Percentiles rank a stretch among this genome's conserved stretches.
Evolutionary conservation across 495 filamentous ascomycete genomes (phyloP).

Genomic region (Daldinia concentrica): DNA sequence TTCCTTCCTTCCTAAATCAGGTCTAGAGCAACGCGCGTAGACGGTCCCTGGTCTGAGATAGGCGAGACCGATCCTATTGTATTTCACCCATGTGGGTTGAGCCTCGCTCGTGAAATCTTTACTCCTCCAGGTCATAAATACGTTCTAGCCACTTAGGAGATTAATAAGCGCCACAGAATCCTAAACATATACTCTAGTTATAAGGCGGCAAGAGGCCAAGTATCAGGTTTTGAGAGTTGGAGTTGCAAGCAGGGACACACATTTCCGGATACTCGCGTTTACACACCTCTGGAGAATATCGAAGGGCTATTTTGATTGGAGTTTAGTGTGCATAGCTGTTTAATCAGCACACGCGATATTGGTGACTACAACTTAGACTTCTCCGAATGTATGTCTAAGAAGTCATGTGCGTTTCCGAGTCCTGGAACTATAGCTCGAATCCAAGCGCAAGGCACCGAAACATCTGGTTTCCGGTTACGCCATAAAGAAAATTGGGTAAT

Average conservation of each 20-base stretch:
- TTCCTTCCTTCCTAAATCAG: neutral
- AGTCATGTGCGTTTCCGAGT: slow-evolving; percentile 26
- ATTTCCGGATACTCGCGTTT: neutral
- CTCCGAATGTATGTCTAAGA: neutral
- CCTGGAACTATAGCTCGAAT: neutral
- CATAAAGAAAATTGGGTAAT: neutral
- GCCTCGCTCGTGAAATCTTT: slow-evolving; percentile 1
- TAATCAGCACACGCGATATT: slow-evolving; percentile 3
- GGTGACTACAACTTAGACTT: neutral
- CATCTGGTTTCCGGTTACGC: slow-evolving; percentile 6
- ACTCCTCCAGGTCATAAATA: neutral
- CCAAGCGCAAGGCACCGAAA: slow-evolving; percentile 28
- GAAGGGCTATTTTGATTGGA: neutral
- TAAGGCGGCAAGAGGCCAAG: neutral
- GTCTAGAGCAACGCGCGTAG: neutral
- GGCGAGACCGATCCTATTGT: slow-evolving; percentile 26
- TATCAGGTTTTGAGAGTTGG: neutral
- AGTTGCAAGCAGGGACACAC: neutral
- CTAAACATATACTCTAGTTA: too few species aligned
- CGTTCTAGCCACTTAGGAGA: slow-evolving; percentile 26
- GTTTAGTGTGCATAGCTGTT: neutral
- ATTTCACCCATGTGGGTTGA: slow-evolving; percentile 21
- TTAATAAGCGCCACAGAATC: neutral
- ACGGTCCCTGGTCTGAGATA: slow-evolving; percentile 22
- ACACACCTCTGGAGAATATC: neutral